Evolutionary conservation across 1,139 yeast species (phyloP), one percentile per base, ranked within the genome.

Genomic region (Geotrichum fermentans): DNA sequence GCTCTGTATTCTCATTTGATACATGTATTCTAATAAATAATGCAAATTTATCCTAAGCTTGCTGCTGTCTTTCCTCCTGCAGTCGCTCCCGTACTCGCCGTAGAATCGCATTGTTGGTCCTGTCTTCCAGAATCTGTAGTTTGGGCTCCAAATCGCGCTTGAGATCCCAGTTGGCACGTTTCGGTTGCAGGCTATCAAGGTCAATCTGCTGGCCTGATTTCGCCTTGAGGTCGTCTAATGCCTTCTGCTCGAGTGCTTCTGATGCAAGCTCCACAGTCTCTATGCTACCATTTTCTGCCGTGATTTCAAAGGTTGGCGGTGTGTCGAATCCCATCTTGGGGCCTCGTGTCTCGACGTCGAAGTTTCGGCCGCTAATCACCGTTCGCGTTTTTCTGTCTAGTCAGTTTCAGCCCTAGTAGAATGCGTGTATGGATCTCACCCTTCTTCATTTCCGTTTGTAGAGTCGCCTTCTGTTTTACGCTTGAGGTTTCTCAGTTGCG

Each of bases 41-140:
- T n/a, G n/a, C n/a, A n/a, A n/a, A n/a, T n/a, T n/a, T n/a, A n/a
- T n/a, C n/a, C n/a, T n/a, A n/a, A n/a, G n/a, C n/a, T n/a, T n/a
- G n/a, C n/a, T n/a, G n/a, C n/a, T n/a, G n/a, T n/a, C 51, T 37
- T 21, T 47, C 51, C 29, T 43, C 42, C 22, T 47, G 45, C 14
- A 73, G 51, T 40, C 72, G 60, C 36, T 71, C 71, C 45, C 73
- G 65, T 13, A 77, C 70, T 2, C 73, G 47, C 18, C 63, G 55
- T n/a, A 65, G 64, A 0, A 78, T 65, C 0, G 71, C 71, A 29
- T 63, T 61, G 39, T 73, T 69, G 0, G 78, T 74, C 40, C 66
- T 60, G 40, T 60, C 62, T 18, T 68, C 62, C 20, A 73, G 51
- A 4, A 65, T 53, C n/a, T 66, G 67, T 40, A 71, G 37, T 38